These are phyloP conservation scores for Ustilago shanxiensis DNA, from an alignment of 1,284 basidiomycete genomes.

Conservation along the genomic window DNA sequence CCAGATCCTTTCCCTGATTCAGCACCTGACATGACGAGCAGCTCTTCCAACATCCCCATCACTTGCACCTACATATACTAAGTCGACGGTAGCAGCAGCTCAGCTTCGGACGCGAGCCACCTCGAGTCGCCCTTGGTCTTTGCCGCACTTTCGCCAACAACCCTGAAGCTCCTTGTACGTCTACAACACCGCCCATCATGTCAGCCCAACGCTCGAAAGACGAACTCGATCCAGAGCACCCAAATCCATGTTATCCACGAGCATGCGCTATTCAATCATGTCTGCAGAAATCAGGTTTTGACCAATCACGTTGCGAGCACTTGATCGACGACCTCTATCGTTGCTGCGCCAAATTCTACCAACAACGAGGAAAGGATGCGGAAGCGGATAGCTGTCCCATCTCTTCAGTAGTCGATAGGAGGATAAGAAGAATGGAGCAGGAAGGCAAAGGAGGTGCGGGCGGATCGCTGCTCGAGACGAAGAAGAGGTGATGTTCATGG, in stretches of 20 bases:
- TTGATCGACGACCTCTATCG: conserved; percentile 63
- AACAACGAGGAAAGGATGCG: conserved; percentile 49
- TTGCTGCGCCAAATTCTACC: conserved; percentile 66
- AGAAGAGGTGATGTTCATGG: conserved; percentile 4
- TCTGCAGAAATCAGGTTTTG: conserved; percentile 59
- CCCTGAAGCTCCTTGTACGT: background rate
- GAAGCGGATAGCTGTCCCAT: conserved; percentile 64
- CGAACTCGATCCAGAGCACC: conserved; percentile 37
- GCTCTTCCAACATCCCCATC: too few relatives aligned
- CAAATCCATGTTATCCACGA: conserved; percentile 63
- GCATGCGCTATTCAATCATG: conserved; percentile 67
- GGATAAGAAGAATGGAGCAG: conserved; percentile 50
- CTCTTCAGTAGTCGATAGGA: conserved; percentile 50
- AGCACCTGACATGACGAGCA: too few relatives aligned
- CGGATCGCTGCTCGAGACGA: conserved; percentile 37
- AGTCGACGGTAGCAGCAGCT: too few relatives aligned
- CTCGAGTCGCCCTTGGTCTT: too few relatives aligned
- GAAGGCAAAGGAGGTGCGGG: conserved; percentile 52
- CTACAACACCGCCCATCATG: conserved; percentile 8
- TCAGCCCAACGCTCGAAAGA: conserved; percentile 15
- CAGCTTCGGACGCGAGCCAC: too few relatives aligned
- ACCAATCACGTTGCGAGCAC: conserved; percentile 64
- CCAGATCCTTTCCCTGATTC: too few relatives aligned
- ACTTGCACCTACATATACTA: too few relatives aligned
- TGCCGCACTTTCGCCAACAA: too few relatives aligned